phyloP scores from a whole-genome alignment of 139 green algal genomes.

The Dunaliella primolecta region DNA sequence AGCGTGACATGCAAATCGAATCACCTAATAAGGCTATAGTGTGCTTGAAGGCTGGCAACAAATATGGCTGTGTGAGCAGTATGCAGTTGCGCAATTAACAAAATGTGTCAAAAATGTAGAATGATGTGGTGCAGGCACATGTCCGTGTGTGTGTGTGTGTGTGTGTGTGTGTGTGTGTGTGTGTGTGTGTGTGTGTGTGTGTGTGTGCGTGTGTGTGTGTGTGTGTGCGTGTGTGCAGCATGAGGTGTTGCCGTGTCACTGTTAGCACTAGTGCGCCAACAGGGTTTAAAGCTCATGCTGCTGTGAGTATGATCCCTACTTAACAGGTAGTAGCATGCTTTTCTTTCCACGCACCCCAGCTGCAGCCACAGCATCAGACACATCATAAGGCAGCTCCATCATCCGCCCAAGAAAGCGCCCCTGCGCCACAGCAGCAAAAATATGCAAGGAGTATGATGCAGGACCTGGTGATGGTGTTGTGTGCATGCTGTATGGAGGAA shows the following conservation, averaged over 20 bases:
- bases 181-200: neutral
- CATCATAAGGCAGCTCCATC: conserved; percentile 79
- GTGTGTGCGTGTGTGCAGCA: neutral
- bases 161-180: neutral
- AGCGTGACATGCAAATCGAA: too few relatives aligned
- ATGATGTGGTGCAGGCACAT: neutral
- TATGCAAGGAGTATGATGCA: too few relatives aligned
- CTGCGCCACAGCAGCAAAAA: too few relatives aligned
- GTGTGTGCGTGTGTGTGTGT: neutral
- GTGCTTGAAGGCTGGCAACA: too few relatives aligned
- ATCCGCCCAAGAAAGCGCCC: conserved; percentile 77
- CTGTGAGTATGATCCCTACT: neutral
- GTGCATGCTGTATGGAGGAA: too few relatives aligned
- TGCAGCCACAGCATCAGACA: conserved; percentile 75
- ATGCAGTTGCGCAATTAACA: too few relatives aligned
- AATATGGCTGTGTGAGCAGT: too few relatives aligned
- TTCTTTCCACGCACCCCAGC: conserved; percentile 65
- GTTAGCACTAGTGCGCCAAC: too few relatives aligned
- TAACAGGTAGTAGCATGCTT: too few relatives aligned
- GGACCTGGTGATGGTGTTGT: too few relatives aligned
- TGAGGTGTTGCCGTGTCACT: too few relatives aligned
- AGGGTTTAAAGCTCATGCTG: neutral
- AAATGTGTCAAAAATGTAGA: neutral
- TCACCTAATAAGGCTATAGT: too few relatives aligned
- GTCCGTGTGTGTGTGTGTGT: neutral